phyloP scores from a whole-genome alignment of 169 alveolate genomes.

The Babesia ovis region DNA sequence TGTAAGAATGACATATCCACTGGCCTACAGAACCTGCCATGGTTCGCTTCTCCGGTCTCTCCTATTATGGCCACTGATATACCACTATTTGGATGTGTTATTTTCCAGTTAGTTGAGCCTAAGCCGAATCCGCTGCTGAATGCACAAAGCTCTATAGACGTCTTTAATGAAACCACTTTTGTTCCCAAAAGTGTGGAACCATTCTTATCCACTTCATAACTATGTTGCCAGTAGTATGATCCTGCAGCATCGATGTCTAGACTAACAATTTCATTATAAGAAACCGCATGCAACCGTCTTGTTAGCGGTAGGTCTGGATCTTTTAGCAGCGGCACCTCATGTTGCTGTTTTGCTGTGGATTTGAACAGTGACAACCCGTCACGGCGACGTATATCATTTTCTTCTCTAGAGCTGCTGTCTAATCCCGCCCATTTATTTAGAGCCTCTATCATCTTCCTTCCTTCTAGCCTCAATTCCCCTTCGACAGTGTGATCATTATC shows the following conservation, averaged over 20 bases:
- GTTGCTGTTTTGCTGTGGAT: neutral
- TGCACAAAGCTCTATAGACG: conserved; percentile 29
- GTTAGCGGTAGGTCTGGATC: conserved; percentile 31
- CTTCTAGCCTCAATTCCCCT: neutral
- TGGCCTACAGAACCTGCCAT: conserved; percentile 24
- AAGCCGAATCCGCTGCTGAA: conserved; percentile 54
- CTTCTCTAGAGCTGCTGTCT: neutral
- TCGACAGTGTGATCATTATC: neutral
- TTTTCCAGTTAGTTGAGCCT: conserved; percentile 52
- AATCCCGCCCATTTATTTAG: neutral
- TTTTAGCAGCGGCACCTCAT: neutral
- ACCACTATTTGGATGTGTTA: conserved; percentile 22
- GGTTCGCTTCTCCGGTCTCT: conserved; percentile 12
- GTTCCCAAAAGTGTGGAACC: neutral
- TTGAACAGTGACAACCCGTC: neutral
- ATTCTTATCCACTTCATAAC: no score
- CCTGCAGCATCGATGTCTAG: neutral
- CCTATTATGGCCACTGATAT: conserved; percentile 26
- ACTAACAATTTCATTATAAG: conserved; percentile 40
- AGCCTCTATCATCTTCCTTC: neutral
- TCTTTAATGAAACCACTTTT: neutral
- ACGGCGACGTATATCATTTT: neutral
- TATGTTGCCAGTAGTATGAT: neutral
- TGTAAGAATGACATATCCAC: conserved; percentile 9
- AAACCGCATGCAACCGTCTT: conserved; percentile 13